Evolutionary conservation across 768 basidiomycete genomes (phyloP), one percentile per base, ranked within the genome.

Genomic region (Kockovaella imperatae): DNA sequence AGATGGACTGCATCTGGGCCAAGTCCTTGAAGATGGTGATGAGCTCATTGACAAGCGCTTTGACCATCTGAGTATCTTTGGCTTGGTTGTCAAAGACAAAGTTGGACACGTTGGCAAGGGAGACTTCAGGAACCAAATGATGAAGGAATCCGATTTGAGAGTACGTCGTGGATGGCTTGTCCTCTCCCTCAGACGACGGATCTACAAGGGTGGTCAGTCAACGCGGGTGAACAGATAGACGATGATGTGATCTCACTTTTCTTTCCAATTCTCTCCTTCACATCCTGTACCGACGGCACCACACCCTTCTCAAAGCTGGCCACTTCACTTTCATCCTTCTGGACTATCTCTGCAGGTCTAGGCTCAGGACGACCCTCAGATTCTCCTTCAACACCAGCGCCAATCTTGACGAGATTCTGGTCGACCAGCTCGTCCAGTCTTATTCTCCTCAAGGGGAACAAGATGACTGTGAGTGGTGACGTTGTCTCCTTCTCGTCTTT

Each of bases 1-100:
- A 96, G 56, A 96, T 81, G 1, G 90, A 90, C 71, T 95, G 93
- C 35, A 96, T 79, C 69, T 91, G 87, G 0, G 91, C 91, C 51
- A 97, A 95, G 66, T 96, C 91, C 76, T 97, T 97, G 80, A 97
- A 96, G 31, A 91, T 88, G 36, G 86, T 84, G 56, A 97, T 85
- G 51, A 97, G 88, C 73, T 97, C 93, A 35, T 84, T 83, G 81
- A 89, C 91, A 73, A 95, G 86, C 3, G 93, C 93, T 23, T 89
- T 85, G 59, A 93, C 83, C 70, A 91, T 85, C 69, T 95, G 90
- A 20, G 65, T 68, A 72, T 90, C 83, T 69, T 90, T 87, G 68
- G 91, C 87, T 75, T 84, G 91, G 0, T 87, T 81, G 53, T 83
- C 79, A 4, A 87, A 84, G 23, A 72, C 66, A 40, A 95, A 78